These are phyloP conservation scores for Verticillium dahliae DNA, from an alignment of 2,329 filamentous ascomycete genomes.

Conservation along the genomic window DNA sequence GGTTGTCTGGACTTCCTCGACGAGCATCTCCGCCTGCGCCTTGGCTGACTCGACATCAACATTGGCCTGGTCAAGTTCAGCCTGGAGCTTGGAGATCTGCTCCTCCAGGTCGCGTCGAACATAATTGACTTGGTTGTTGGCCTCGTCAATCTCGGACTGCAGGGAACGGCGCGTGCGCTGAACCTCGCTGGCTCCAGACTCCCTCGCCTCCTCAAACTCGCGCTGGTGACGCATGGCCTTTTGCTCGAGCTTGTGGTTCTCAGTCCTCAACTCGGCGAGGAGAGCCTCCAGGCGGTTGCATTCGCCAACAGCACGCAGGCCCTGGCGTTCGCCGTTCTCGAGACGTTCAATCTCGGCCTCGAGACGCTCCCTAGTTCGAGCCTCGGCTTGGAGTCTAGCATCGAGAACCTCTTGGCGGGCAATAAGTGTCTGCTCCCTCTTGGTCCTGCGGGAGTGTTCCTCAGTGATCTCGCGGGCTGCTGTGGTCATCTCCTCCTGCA, in stretches of 20 bases:
- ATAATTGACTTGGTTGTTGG: conserved; percentile 79
- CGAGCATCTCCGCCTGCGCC: conserved; percentile 73
- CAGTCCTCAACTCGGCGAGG: conserved; percentile 51
- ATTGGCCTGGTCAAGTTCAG: conserved; percentile 69
- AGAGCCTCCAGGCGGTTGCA: conserved; percentile 52
- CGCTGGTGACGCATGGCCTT: conserved; percentile 64
- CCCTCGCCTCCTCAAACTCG: conserved; percentile 77
- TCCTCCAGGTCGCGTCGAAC: conserved; percentile 77
- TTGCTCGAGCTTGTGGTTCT: conserved; percentile 68
- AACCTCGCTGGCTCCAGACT: conserved; percentile 72
- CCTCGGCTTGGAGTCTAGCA: conserved; percentile 67
- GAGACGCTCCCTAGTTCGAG: conserved; percentile 60
- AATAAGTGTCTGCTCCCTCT: conserved; percentile 71
- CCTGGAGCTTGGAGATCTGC: conserved; percentile 64
- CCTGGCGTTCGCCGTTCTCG: conserved; percentile 57
- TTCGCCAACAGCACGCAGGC: conserved; percentile 57
- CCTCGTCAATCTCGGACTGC: conserved; percentile 74
- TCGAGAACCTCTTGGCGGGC: conserved; percentile 77
- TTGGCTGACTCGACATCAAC: conserved; percentile 76
- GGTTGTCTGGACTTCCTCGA: conserved; percentile 71
- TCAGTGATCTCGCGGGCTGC: conserved; percentile 74
- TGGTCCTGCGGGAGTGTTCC: conserved; percentile 73
- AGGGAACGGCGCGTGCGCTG: conserved; percentile 72
- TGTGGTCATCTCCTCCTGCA: conserved; percentile 81
- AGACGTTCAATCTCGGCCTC: conserved; percentile 61